phyloP scores from a whole-genome alignment of 495 filamentous ascomycete genomes.

The Xylaria curta region DNA sequence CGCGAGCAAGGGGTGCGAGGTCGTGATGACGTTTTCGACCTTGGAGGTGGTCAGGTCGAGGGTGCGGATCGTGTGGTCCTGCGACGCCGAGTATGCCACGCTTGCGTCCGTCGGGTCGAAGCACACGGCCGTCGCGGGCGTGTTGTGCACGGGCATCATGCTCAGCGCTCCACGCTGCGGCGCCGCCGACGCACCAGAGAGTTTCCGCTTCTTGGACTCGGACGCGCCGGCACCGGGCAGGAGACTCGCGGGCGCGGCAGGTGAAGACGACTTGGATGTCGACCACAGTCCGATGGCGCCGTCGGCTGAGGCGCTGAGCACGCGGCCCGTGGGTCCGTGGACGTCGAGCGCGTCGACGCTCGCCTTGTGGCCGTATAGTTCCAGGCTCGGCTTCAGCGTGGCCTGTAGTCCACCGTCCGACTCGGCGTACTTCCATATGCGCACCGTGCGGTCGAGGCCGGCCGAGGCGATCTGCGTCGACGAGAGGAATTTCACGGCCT shows the following conservation, averaged over 20 bases:
- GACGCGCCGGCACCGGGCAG: slow-evolving; percentile 65
- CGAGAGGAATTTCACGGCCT: slow-evolving; percentile 80
- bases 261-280: slow-evolving; percentile 72
- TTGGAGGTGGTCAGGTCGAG: slow-evolving; percentile 84
- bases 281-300: slow-evolving; percentile 85
- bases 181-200: slow-evolving; percentile 60
- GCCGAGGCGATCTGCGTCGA: slow-evolving; percentile 77
- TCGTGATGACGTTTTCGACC: slow-evolving; percentile 78
- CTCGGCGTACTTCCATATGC: slow-evolving; percentile 86
- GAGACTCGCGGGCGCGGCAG: slow-evolving; percentile 68
- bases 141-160: slow-evolving; percentile 72
- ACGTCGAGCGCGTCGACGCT: slow-evolving; percentile 78
- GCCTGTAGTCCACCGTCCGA: slow-evolving; percentile 63
- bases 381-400: slow-evolving; percentile 74
- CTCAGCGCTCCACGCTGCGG: slow-evolving; percentile 81
- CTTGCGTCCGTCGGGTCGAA: slow-evolving; percentile 86
- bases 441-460: slow-evolving; percentile 79
- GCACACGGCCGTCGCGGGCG: slow-evolving; percentile 72
- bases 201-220: slow-evolving; percentile 77
- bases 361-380: slow-evolving; percentile 84
- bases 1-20: slow-evolving; percentile 79
- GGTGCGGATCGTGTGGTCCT: slow-evolving; percentile 88
- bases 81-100: slow-evolving; percentile 85
- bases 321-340: slow-evolving; percentile 72
- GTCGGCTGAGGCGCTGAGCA: slow-evolving; percentile 85